Percentiles rank a stretch among this genome's conserved stretches.
phyloP scores from a whole-genome alignment of 2,329 filamentous ascomycete species.

The Diaporthe sp. region DNA sequence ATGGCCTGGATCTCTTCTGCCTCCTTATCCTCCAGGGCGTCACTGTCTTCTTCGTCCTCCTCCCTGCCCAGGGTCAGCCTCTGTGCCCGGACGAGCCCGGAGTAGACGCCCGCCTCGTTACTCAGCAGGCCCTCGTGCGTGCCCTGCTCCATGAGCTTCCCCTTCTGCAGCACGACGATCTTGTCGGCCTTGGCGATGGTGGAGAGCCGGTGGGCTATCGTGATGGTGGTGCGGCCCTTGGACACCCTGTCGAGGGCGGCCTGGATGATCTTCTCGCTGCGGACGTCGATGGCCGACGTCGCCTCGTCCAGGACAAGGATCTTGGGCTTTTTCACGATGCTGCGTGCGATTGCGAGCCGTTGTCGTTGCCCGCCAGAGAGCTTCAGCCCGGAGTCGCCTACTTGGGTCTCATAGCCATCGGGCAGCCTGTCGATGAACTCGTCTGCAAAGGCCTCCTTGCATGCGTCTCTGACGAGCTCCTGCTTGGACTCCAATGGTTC shows the following conservation, averaged over 20 bases:
- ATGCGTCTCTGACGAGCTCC: slow-evolving; percentile 74
- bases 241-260: slow-evolving; percentile 68
- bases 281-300: slow-evolving; percentile 66
- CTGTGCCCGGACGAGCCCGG: slow-evolving; percentile 76
- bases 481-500: slow-evolving; percentile 59
- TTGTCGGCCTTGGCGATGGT: slow-evolving; percentile 84
- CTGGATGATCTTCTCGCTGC: slow-evolving; percentile 64
- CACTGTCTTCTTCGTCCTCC: slow-evolving; percentile 56
- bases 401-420: slow-evolving; percentile 77
- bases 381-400: slow-evolving; percentile 84
- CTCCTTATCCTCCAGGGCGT: slow-evolving; percentile 50
- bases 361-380: slow-evolving; percentile 77
- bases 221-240: slow-evolving; percentile 71
- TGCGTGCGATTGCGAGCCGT: slow-evolving; percentile 73
- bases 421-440: slow-evolving; percentile 78
- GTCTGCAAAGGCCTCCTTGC: slow-evolving; percentile 76
- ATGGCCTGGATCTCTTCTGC: slow-evolving; percentile 58
- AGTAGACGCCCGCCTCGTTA: slow-evolving; percentile 74
- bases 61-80: slow-evolving; percentile 64
- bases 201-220: slow-evolving; percentile 79
- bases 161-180: slow-evolving; percentile 82
- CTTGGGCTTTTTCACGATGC: slow-evolving; percentile 70
- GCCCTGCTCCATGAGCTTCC: slow-evolving; percentile 79
- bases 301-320: slow-evolving; percentile 79
- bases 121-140: slow-evolving; percentile 80